These are phyloP conservation scores for Cutaneotrichosporon sp. DNA, from an alignment of 1,284 basidiomycete species.

Conservation along the genomic window DNA sequence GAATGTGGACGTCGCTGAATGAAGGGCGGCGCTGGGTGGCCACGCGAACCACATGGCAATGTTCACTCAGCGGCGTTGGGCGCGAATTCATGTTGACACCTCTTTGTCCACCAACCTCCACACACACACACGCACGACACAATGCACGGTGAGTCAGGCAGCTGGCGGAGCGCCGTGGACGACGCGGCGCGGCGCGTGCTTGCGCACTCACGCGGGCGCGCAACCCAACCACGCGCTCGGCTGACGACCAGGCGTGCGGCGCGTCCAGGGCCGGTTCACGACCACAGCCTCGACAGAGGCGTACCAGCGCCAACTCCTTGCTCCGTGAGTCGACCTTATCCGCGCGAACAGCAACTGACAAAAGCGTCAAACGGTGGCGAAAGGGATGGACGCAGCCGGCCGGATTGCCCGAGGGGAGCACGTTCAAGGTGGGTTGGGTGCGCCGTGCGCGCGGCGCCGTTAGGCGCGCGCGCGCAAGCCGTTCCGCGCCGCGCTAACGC, in stretches of 20 bases:
- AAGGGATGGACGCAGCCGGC: slow-evolving; percentile 31
- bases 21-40: too few relatives aligned
- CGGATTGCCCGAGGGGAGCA: slow-evolving; percentile 32
- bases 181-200: too few relatives aligned
- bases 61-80: neutral
- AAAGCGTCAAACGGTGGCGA: slow-evolving; percentile 34
- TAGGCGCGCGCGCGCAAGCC: too few relatives aligned
- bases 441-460: too few relatives aligned
- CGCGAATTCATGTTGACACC: slow-evolving; percentile 1
- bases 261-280: slow-evolving; percentile 30
- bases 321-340: slow-evolving; percentile 24
- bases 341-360: slow-evolving; percentile 1
- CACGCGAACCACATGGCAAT: neutral
- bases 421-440: slow-evolving; percentile 26
- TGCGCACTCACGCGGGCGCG: too few relatives aligned
- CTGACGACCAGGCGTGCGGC: slow-evolving; percentile 14
- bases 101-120: neutral
- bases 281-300: slow-evolving; percentile 28
- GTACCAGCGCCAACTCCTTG: slow-evolving; percentile 32
- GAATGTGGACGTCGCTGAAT: too few relatives aligned
- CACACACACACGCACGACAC: neutral
- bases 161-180: too few relatives aligned
- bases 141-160: slow-evolving; percentile 9
- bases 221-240: neutral
- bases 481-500: too few relatives aligned